Percentiles rank a stretch among this genome's conserved stretches.
phyloP scores from a whole-genome alignment of 2,329 filamentous ascomycete species.

The Pseudogymnoascus sp. region DNA sequence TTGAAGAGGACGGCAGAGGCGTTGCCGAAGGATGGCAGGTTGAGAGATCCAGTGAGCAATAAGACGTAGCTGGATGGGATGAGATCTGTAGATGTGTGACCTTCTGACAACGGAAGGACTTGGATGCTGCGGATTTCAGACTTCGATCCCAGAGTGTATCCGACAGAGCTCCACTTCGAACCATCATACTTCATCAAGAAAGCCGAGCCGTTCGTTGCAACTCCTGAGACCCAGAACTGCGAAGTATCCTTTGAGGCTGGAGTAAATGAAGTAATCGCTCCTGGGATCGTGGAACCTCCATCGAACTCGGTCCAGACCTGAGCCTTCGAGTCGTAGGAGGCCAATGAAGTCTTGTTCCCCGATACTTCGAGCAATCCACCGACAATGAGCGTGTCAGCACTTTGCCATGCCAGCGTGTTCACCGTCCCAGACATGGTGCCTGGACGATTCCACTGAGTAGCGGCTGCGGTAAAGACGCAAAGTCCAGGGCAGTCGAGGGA shows the following conservation, averaged over 20 bases:
- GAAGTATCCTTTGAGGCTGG: conserved; percentile 65
- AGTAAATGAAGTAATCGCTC: conserved; percentile 70
- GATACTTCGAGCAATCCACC: conserved; percentile 70
- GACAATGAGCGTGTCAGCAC: conserved; percentile 63
- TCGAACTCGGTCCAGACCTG: conserved; percentile 61
- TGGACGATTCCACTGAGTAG: conserved; percentile 72
- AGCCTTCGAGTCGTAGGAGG: conserved; percentile 63
- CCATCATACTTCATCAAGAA: conserved; percentile 83
- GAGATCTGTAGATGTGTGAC: conserved; percentile 59
- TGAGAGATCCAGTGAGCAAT: conserved; percentile 77
- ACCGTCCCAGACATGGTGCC: conserved; percentile 65
- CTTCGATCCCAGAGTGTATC: conserved; percentile 53
- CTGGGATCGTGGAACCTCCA: conserved; percentile 63
- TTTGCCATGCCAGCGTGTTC: conserved; percentile 69
- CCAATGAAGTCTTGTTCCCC: conserved; percentile 59
- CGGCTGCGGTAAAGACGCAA: conserved; percentile 68
- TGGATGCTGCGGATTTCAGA: conserved; percentile 76
- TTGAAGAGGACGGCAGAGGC: conserved; percentile 86
- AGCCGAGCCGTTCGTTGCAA: conserved; percentile 57
- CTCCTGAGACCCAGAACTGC: conserved; percentile 78
- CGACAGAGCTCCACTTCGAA: conserved; percentile 60
- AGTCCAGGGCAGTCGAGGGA: conserved; percentile 75
- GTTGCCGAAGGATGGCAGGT: conserved; percentile 68
- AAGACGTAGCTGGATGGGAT: conserved; percentile 65
- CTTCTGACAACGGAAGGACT: conserved; percentile 63